Conservation (phyloP, 2,329 filamentous ascomycete species). For the Penicillium sp. region DNA sequence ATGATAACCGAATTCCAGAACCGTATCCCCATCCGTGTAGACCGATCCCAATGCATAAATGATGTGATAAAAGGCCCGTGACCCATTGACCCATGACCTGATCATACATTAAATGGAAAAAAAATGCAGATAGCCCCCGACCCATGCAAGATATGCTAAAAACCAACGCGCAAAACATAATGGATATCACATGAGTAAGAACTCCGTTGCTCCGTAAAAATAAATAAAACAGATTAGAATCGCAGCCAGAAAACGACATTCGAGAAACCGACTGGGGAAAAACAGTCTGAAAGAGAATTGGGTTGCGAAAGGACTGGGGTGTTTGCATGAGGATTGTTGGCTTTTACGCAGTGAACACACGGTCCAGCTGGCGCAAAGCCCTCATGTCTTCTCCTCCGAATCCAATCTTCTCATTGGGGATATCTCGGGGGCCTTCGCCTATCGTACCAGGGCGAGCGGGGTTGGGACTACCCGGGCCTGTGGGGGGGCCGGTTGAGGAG, state of each 20-base stretch:
- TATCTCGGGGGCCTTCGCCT: constrained; percentile 51
- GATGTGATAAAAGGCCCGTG: constrained; percentile 13
- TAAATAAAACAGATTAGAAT: background rate
- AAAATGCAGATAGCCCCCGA: constrained; percentile 17
- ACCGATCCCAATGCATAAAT: constrained; percentile 27
- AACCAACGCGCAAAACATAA: constrained; percentile 12
- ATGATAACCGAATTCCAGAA: background rate
- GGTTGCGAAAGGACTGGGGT: background rate
- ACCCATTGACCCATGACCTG: constrained; percentile 9
- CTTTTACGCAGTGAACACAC: constrained; percentile 45
- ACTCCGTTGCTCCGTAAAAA: constrained; percentile 2
- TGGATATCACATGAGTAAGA: constrained; percentile 21
- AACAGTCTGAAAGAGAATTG: background rate
- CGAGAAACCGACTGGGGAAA: background rate
- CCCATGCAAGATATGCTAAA: constrained; percentile 25
- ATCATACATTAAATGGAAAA: constrained; percentile 12
- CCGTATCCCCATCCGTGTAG: constrained; percentile 21
- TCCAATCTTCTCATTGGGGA: constrained; percentile 57
- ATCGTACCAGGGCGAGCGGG: constrained; percentile 5
- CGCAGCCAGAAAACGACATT: background rate
- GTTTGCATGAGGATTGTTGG: too few species aligned
- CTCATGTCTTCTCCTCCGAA: constrained; percentile 63
- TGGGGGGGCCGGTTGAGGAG: constrained; percentile 18
- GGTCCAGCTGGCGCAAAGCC: constrained; percentile 65
- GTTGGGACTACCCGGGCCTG: constrained; percentile 19